Evolutionary conservation across 768 basidiomycete genomes (phyloP), one percentile per base, ranked within the genome.

Genomic region (Naganishia vishniacii): DNA sequence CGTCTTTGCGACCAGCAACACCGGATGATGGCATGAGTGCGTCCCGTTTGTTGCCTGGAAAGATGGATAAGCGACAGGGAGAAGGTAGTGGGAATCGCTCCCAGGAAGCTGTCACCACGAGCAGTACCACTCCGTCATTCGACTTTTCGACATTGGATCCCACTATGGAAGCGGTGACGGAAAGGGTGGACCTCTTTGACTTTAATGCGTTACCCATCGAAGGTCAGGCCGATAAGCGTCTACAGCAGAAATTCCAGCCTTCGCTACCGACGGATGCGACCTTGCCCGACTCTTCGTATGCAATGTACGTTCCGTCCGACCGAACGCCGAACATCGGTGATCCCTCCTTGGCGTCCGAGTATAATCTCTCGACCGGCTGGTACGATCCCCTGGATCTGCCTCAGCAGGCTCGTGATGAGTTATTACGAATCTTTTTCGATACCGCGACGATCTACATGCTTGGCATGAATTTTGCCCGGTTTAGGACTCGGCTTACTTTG

Each of bases 381-480:
- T 67, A 65, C 32, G 71, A 72, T 28, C 65, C 67, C 16, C 56
- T 56, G 7, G 71, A 72, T 53, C 45, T 72, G 4, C 71, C 71
- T 2, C 45, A 59, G 18, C 44, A 42, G 11, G 66, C 67, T 13
- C 49, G 70, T 23, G 70, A 71, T 41, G 67, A 67, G 42, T 58
- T 71, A 31, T 49, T 69, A n/a, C 65, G 63, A 40, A 47, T 67
- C 15, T 68, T 61, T 37, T 69, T 69, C 62, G 65, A 67, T n/a
- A 29, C 51, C 32, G 46, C 34, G 15, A 40, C 32, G n/a, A 59
- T 59, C 1, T 64, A 65, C 42, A 45, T 34, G n/a, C 40, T 65
- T 23, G 34, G 62, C 12, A 64, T 61, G 46, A 63, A 48, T 59
- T 45, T 28, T 11, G 49, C 37, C 13, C 47, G 59, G n/a, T 69